Base-by-base conservation (phyloP, 371 early-diverging fungal genomes). In the Circinella minor region DNA sequence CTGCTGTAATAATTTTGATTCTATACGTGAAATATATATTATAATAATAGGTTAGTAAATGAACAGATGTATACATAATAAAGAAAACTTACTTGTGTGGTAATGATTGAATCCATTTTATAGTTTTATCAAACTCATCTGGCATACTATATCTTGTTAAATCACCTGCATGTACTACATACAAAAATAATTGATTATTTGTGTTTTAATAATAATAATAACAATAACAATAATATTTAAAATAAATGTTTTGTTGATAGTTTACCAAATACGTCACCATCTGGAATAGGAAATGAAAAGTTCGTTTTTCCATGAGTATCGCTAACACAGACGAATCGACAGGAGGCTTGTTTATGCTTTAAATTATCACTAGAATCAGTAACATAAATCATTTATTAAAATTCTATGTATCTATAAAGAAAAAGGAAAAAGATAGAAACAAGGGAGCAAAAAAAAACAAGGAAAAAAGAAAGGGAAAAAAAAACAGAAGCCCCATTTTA, bases 1-100 rank as follows among this genome's bases (percentile, higher is more conserved):
- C 89, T 0, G 77, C 89, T 61, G 81, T 77, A 13, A 87, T 73
- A 10, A 88, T 76, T 61, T 88, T 88, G 36, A 82, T 18, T 59
- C 86, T 85, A 54, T 55, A n/a, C n/a, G 57, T n/a, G 15, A 51
- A 15, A 51, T 51, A 51, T 51, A 17, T 51, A n/a, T 13, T 51
- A 14, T 27, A 27, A 27, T 27, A 27, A 2, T 27, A 27, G 27
- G 14, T 51, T 51, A 51, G 7, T n/a, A 51, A 4, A 3, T 43
- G 3, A 6, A 43, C 27, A 43, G 2, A 9, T 43, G 43, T 1
- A n/a, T n/a, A 51, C n/a, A n/a, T 17, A 51, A 13, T 5, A 15
- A 51, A 17, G 14, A 51, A 4, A 7, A 59, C 71, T 37, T 73
- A 79, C 79, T 36, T 62, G 64, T 84, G 79, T 7, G 75, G 78